Percentiles rank a stretch among this genome's conserved stretches.
Evolutionary conservation across 2,329 filamentous ascomycete species (phyloP).

Genomic region (Pseudocercospora cruenta): DNA sequence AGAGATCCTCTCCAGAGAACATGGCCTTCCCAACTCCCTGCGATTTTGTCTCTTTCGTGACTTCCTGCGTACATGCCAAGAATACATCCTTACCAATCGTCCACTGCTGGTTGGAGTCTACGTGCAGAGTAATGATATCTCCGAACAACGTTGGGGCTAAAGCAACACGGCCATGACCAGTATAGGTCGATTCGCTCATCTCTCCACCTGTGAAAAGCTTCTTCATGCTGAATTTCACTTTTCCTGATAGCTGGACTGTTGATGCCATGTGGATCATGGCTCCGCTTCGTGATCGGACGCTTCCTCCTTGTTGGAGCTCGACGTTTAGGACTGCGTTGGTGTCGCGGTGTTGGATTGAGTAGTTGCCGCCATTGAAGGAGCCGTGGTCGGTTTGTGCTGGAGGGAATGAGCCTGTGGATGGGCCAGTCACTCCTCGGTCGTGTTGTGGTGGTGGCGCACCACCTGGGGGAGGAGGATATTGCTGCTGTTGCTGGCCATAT

Average conservation of each 20-base stretch:
- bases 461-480: neutral
- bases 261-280: slow-evolving; percentile 92
- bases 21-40: slow-evolving; percentile 85
- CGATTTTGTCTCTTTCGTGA: slow-evolving; percentile 75
- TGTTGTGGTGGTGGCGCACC: neutral
- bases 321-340: slow-evolving; percentile 84
- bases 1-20: slow-evolving; percentile 88
- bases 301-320: slow-evolving; percentile 83
- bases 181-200: slow-evolving; percentile 75
- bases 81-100: slow-evolving; percentile 83
- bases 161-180: slow-evolving; percentile 84
- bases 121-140: slow-evolving; percentile 77
- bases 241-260: slow-evolving; percentile 77
- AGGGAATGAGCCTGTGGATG: neutral
- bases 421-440: neutral
- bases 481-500: slow-evolving; percentile 7
- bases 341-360: slow-evolving; percentile 86
- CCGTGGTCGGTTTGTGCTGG: slow-evolving; percentile 64
- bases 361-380: slow-evolving; percentile 91
- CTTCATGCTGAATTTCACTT: slow-evolving; percentile 81
- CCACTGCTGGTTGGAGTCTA: slow-evolving; percentile 75
- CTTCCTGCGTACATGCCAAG: slow-evolving; percentile 78
- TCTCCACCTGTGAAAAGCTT: slow-evolving; percentile 82
- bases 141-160: slow-evolving; percentile 77
- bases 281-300: slow-evolving; percentile 76